A percentile compares a stretch with the other conserved stretches of the same genome.
Evolutionary conservation across 148 eudicot species (phyloP).

Genomic region (Persicaria maculosa): DNA sequence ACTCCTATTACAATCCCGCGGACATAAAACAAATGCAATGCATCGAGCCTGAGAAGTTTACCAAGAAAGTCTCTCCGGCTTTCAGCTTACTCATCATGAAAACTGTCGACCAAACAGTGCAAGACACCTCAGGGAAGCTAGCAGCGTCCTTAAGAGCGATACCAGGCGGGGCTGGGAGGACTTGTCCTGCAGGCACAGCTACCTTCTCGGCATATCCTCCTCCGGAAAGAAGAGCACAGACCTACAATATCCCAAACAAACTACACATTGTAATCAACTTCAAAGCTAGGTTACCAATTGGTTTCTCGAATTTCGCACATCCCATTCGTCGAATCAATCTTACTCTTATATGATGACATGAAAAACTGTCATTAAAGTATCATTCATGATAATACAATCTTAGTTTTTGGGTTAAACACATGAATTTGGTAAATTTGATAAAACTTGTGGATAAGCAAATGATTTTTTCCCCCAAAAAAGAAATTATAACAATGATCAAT

Average conservation of each 20-base stretch:
- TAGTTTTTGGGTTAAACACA: no score
- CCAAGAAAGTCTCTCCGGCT: conserved; percentile 87
- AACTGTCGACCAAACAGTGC: conserved; percentile 97
- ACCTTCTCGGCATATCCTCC: conserved; percentile 99
- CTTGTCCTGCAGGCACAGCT: conserved; percentile 69
- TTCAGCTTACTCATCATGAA: conserved; percentile 84
- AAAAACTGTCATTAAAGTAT: neutral
- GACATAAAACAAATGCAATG: neutral
- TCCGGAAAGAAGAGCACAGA: conserved; percentile 87
- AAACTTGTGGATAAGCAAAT: no score
- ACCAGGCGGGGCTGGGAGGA: conserved; percentile 71
- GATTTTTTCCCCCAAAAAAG: no score
- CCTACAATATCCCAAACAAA: conserved; percentile 29
- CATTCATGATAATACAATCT: no score
- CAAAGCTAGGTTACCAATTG: neutral
- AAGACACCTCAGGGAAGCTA: conserved; percentile 92
- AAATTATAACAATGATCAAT: no score
- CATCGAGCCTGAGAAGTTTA: conserved; percentile 17
- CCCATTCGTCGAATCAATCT: neutral
- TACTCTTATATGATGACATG: neutral
- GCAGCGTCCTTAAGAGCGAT: conserved; percentile 85
- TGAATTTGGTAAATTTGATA: no score
- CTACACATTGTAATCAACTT: neutral
- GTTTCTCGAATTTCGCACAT: neutral
- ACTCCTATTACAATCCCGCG: neutral